These are phyloP conservation scores for Suillus ampliporus DNA, from an alignment of 768 basidiomycete genomes.

Conservation along the genomic window DNA sequence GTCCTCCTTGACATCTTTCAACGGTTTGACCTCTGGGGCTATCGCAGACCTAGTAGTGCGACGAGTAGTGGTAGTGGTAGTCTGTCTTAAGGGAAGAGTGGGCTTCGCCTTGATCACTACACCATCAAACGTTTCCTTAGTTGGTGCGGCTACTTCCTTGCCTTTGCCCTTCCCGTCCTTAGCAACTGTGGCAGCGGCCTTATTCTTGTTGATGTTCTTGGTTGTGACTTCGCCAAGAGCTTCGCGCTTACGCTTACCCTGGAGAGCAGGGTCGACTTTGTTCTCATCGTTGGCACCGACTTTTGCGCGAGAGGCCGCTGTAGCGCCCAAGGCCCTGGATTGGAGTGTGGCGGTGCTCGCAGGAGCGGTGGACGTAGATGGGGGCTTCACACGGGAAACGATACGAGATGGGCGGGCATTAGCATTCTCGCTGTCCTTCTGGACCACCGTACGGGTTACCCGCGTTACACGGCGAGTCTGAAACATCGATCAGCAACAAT, in stretches of 20 bases:
- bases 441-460: constrained; percentile 54
- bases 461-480: constrained; percentile 72
- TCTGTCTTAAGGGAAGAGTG: constrained; percentile 49
- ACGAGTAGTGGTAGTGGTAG: constrained; percentile 46
- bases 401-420: constrained; percentile 66
- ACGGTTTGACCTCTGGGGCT: constrained; percentile 31
- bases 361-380: constrained; percentile 42
- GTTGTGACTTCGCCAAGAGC: constrained; percentile 74
- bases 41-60: constrained; percentile 40
- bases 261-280: constrained; percentile 52
- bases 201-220: constrained; percentile 52
- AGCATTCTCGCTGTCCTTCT: constrained; percentile 73
- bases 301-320: constrained; percentile 44
- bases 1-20: constrained; percentile 43
- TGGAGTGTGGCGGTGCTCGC: constrained; percentile 41
- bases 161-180: constrained; percentile 61
- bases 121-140: constrained; percentile 62
- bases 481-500: not conserved
- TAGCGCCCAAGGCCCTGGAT: constrained; percentile 48
- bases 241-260: constrained; percentile 76
- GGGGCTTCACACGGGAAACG: constrained; percentile 64
- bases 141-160: constrained; percentile 41
- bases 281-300: constrained; percentile 36
- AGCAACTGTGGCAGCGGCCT: constrained; percentile 43
- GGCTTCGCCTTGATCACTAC: constrained; percentile 63